These are phyloP conservation scores for Alternaria sp. DNA, from an alignment of 2,329 filamentous ascomycete species.

Conservation along the genomic window DNA sequence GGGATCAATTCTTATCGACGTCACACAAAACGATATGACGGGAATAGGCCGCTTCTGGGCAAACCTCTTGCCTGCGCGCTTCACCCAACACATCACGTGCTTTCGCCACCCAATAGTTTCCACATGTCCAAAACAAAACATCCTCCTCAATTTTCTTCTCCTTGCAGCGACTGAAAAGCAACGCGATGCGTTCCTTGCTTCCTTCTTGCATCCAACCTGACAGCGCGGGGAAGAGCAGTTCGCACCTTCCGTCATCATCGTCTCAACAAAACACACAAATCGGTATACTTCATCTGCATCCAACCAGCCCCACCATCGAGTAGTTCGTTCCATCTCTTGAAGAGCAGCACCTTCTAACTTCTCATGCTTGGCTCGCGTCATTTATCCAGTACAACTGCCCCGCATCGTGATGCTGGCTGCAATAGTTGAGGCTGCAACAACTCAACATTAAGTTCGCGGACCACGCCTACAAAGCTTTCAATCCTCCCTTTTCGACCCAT, in stretches of 20 bases:
- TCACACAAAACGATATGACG: not conserved
- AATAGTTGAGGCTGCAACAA: slow-evolving; percentile 4
- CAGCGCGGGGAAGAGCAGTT: slow-evolving; percentile 12
- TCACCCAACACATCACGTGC: slow-evolving; percentile 1
- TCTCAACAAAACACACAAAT: slow-evolving; percentile 18
- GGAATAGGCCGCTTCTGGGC: not conserved
- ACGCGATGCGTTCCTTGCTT: slow-evolving; percentile 9
- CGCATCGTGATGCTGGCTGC: slow-evolving; percentile 6
- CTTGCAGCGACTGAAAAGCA: not conserved
- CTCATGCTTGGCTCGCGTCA: slow-evolving; percentile 10
- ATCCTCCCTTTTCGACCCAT: slow-evolving; percentile 16
- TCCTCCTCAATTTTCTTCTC: not conserved
- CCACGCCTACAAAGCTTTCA: slow-evolving; percentile 2
- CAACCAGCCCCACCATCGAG: not conserved
- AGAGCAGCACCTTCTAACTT: not conserved
- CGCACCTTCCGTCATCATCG: slow-evolving; percentile 20
- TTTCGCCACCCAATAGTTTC: not conserved
- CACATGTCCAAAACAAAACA: not conserved
- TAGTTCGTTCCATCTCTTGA: not conserved
- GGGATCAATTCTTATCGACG: not conserved
- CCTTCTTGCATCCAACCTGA: not conserved
- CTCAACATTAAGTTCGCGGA: not conserved
- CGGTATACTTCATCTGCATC: not conserved
- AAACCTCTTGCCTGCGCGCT: not conserved
- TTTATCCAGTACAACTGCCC: not conserved